Base-by-base conservation (phyloP, 169 alveolate genomes). In the Eimeria sp. region DNA sequence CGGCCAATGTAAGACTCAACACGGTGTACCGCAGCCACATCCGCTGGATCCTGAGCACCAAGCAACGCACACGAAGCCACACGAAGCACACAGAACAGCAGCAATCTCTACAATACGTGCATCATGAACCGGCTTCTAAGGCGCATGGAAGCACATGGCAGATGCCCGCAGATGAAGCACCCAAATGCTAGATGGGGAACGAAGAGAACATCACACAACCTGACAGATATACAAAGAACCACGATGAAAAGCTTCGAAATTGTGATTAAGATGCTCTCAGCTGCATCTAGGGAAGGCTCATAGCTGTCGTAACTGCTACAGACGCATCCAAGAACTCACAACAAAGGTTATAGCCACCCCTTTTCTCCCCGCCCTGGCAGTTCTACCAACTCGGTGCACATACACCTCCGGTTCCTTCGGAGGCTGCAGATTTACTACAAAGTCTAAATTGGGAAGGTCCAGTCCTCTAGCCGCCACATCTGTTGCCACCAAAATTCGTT, bases 381-480 rank as follows among this genome's bases (percentile, higher is more conserved):
- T 99, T 95, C 99, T 97, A 68, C 99, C 99, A 20, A 99, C 99
- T 74, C 99, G 97, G 97, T 99, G 99, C 6, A 99, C 98, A 97
- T 99, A 99, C 95, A 98, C 99, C 85, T 98, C 98, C 11, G 99
- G 97, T 40, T 98, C 97, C 90, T 98, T 97, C 9, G 99, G 99
- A 64, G 99, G 97, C 96, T 99, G 99, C 94, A 98, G 99, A 97
- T 99, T 99, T 40, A 99, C 98, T 14, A 99, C 99, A 93, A 98
- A 98, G 71, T 98, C 98, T 14, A 99, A 99, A 49, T 98, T 98
- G 33, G 99, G 99, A 49, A 99, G 98, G 97, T 99, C 99, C 33
- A 99, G 97, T n/a, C 99, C 99, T 96, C 99, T 95, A 49, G 99
- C 98, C 23, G 99, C 99, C 8, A 99, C 98, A 95, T 99, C 99